Conservation (phyloP, 192 early-diverging fungal genomes). For the Chytriomyces confervae region DNA sequence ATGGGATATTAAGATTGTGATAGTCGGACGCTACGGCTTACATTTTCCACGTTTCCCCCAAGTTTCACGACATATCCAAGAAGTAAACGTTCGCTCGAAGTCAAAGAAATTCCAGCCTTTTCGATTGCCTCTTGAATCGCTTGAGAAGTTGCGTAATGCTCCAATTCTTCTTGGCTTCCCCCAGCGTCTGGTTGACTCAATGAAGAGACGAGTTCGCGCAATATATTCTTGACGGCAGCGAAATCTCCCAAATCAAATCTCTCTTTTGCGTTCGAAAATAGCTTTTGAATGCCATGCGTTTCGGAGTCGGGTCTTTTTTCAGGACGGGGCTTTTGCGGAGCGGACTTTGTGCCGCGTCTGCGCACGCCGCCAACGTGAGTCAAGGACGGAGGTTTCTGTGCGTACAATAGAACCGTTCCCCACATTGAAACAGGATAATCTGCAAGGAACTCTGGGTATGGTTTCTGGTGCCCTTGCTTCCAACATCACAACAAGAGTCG, state of each 20-base stretch:
- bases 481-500: not conserved
- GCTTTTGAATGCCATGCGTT: slow-evolving; percentile 12
- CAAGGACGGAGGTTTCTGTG: slow-evolving; percentile 45
- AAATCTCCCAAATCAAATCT: slow-evolving; percentile 26
- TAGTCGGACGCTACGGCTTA: not conserved
- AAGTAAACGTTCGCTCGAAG: slow-evolving; percentile 18
- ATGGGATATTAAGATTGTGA: not conserved
- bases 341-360: slow-evolving; percentile 32
- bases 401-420: slow-evolving; percentile 57
- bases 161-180: not conserved
- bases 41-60: slow-evolving; percentile 31
- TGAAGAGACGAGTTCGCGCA: slow-evolving; percentile 17
- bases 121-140: slow-evolving; percentile 32
- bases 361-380: slow-evolving; percentile 45
- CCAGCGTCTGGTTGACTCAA: not conserved
- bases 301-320: slow-evolving; percentile 32
- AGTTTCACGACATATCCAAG: slow-evolving; percentile 31
- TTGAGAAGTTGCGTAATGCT: slow-evolving; percentile 12
- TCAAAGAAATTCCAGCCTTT: slow-evolving; percentile 26
- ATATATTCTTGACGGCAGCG: slow-evolving; percentile 4
- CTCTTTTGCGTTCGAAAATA: slow-evolving; percentile 7
- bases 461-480: slow-evolving; percentile 3
- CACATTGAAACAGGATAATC: slow-evolving; percentile 61
- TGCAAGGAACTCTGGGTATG: slow-evolving; percentile 46
- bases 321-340: slow-evolving; percentile 33